Conservation (phyloP, 352 stramenopile species). For the Lagenidium sp. region DNA sequence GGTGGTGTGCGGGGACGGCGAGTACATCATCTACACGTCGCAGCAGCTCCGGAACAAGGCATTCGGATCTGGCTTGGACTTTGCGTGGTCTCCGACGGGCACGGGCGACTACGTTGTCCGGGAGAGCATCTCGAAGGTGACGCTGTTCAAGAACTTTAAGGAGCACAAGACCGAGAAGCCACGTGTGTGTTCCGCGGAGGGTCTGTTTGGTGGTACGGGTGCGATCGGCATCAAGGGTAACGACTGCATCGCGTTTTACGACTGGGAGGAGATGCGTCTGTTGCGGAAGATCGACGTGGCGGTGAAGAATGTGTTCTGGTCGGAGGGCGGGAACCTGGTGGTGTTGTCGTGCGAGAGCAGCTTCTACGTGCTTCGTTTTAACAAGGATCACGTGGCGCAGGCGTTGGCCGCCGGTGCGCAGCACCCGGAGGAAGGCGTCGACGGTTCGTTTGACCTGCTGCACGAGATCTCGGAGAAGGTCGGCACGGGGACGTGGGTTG, state of each 20-base stretch:
- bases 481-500: slow-evolving; percentile 97
- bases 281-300: slow-evolving; percentile 97
- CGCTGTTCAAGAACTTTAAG: slow-evolving; percentile 99
- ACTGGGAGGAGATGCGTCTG: slow-evolving; percentile 97
- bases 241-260: slow-evolving; percentile 97
- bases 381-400: slow-evolving; percentile 84
- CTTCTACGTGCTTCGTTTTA: slow-evolving; percentile 96
- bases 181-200: slow-evolving; percentile 91
- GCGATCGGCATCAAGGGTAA: slow-evolving; percentile 94
- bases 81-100: slow-evolving; percentile 95
- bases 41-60: slow-evolving; percentile 93
- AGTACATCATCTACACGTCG: slow-evolving; percentile 99
- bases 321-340: slow-evolving; percentile 93
- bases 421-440: slow-evolving; percentile 91
- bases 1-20: slow-evolving; percentile 96
- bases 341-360: slow-evolving; percentile 92
- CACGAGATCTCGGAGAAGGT: slow-evolving; percentile 97
- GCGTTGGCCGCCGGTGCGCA: slow-evolving; percentile 87
- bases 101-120: slow-evolving; percentile 99
- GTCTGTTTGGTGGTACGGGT: slow-evolving; percentile 92
- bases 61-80: slow-evolving; percentile 97
- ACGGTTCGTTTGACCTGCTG: slow-evolving; percentile 96
- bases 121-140: slow-evolving; percentile 94
- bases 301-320: slow-evolving; percentile 98
- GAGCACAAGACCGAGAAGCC: slow-evolving; percentile 93